Conservation (phyloP, 2,329 filamentous ascomycete genomes). For the Phialophora macrospora region DNA sequence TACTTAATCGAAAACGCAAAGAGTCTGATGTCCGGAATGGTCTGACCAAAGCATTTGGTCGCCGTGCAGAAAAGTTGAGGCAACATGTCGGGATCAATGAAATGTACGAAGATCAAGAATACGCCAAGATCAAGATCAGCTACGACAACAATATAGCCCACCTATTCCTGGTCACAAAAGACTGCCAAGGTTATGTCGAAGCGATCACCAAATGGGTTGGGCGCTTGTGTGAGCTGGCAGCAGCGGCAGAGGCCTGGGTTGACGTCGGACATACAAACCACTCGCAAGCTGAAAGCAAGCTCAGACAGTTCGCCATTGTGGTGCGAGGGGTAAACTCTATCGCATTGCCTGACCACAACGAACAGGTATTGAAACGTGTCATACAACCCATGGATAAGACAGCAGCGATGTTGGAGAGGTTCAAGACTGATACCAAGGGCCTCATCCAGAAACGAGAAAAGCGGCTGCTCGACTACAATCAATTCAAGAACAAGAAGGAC, state of each 20-base stretch:
- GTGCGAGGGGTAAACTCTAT: slow-evolving; percentile 84
- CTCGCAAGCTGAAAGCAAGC: slow-evolving; percentile 89
- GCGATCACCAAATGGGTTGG: slow-evolving; percentile 79
- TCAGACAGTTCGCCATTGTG: slow-evolving; percentile 86
- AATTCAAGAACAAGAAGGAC: slow-evolving; percentile 75
- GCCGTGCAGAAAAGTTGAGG: slow-evolving; percentile 83
- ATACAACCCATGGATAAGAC: slow-evolving; percentile 25
- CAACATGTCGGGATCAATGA: slow-evolving; percentile 69
- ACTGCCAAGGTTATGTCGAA: slow-evolving; percentile 91
- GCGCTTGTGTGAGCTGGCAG: slow-evolving; percentile 78
- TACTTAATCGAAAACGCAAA: slow-evolving; percentile 80
- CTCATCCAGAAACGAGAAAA: slow-evolving; percentile 96
- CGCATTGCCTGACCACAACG: slow-evolving; percentile 80
- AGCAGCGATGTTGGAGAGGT: slow-evolving; percentile 34
- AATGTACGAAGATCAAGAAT: slow-evolving; percentile 78
- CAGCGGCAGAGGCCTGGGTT: slow-evolving; percentile 82
- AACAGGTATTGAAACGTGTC: slow-evolving; percentile 45
- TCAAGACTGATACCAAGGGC: slow-evolving; percentile 64
- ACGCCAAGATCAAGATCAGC: slow-evolving; percentile 78
- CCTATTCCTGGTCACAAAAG: slow-evolving; percentile 86
- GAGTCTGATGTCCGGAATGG: slow-evolving; percentile 86
- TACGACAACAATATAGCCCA: slow-evolving; percentile 93
- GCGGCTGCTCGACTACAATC: slow-evolving; percentile 85
- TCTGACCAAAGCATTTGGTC: slow-evolving; percentile 85
- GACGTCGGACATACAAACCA: slow-evolving; percentile 70